Percentiles rank a stretch among this genome's conserved stretches.
Conservation (phyloP, 2,329 filamentous ascomycete genomes). For the Ramularia endophylla region DNA sequence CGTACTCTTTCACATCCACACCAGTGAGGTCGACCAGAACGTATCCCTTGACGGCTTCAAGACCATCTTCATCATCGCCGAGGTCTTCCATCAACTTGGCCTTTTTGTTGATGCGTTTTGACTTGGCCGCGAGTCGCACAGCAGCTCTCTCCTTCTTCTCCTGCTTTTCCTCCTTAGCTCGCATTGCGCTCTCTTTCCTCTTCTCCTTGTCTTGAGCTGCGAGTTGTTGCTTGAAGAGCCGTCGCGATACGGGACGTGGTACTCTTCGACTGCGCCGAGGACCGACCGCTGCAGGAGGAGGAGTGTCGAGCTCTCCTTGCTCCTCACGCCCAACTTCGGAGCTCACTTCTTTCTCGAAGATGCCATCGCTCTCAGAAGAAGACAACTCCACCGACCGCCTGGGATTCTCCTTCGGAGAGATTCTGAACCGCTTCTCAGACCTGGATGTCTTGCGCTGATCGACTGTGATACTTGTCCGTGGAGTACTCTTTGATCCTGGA, state of each 20-base stretch:
- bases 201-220: constrained; percentile 3
- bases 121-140: background rate
- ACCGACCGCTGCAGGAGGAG: too few relatives aligned
- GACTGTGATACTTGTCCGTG: background rate
- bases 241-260: constrained; percentile 5
- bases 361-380: background rate
- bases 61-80: constrained; percentile 1
- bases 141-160: constrained; percentile 2
- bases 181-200: background rate
- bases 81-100: constrained; percentile 4
- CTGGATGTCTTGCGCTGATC: background rate
- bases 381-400: constrained; percentile 9
- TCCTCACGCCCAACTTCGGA: constrained; percentile 1
- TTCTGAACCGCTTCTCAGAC: constrained; percentile 4
- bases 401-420: constrained; percentile 11
- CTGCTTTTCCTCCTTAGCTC: constrained; percentile 2
- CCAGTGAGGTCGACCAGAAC: constrained; percentile 8
- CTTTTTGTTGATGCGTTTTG: constrained; percentile 6
- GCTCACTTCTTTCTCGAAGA: too few relatives aligned
- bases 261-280: background rate
- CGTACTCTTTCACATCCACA: constrained; percentile 11
- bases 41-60: background rate
- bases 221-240: constrained; percentile 7
- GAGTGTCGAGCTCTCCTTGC: background rate
- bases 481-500: background rate